Evolutionary conservation across 805 yeast species (phyloP), one percentile per base, ranked within the genome.

Genomic region (Wickerhamomyces rabaulensis): DNA sequence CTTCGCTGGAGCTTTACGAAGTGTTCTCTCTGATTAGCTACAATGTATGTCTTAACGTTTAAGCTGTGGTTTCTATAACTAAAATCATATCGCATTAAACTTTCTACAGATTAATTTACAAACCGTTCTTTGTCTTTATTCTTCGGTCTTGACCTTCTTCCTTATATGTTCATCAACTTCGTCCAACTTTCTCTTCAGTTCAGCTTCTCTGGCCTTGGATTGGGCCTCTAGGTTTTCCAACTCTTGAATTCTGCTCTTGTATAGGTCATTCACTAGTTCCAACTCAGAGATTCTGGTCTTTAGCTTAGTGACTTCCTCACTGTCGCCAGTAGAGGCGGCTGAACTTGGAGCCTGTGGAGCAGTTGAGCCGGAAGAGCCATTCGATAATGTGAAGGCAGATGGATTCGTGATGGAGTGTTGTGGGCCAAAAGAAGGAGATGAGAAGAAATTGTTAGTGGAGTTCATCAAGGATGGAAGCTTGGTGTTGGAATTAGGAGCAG

Each of bases 231-330:
- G 15, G 15, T 15, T 44, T 40, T 92, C 97, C 52, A 92, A 71
- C 61, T 92, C 96, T 63, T 77, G 71, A 39, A 92, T 87, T 54
- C 95, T 78, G 7, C 92, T 79, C 55, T 87, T 79, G 69, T 89
- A 87, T 48, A 92, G 69, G 61, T 91, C 97, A 57, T 90, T 91
- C 37, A 92, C 96, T 39, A 91, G 72, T 63, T 92, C 98, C 51
- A 92, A 74, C 63, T 92, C 98, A 12, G 86, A 79, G 20, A 91
- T 87, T 48, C 95, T 74, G 0, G 96, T 87, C 52, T 80, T 79
- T 52, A 91, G 67, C 44, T 65, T 69, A 29, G 69, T 68, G 19
- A 66, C 56, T 33, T 68, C 72, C 44, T 61, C 67, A 39, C 62
- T 62, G 10, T 56, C 38, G 9, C 42, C 25, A 17, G 44, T 22